Evolutionary conservation across 139 green algal species (phyloP).

Genomic region (Trebouxia sp.): DNA sequence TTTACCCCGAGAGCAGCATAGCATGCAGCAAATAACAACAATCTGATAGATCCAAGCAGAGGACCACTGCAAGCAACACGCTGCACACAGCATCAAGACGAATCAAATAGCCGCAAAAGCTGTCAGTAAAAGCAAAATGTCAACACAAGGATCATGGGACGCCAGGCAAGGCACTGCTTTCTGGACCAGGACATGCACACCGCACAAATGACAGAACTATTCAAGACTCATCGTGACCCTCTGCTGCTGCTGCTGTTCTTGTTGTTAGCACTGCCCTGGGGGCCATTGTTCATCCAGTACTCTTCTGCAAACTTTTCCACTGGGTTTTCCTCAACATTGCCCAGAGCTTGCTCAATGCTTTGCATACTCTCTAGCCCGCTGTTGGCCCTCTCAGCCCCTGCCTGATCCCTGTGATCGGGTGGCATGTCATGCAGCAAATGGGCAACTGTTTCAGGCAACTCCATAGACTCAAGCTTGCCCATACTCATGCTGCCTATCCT

Average conservation of each 20-base stretch:
- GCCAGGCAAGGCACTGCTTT: slow-evolving; percentile 92
- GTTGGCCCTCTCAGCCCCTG: slow-evolving; percentile 24
- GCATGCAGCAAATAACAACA: too few relatives aligned
- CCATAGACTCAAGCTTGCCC: slow-evolving; percentile 55
- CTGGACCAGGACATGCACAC: slow-evolving; percentile 50
- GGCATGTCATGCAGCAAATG: slow-evolving; percentile 44
- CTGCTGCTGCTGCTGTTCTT: background rate
- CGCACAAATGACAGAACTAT: background rate
- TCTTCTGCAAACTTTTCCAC: slow-evolving; percentile 23
- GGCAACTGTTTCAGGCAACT: slow-evolving; percentile 41
- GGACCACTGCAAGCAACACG: too few relatives aligned
- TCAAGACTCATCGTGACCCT: too few relatives aligned
- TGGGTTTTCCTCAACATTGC: slow-evolving; percentile 31
- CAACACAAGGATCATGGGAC: too few relatives aligned
- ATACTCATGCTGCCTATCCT: slow-evolving; percentile 43
- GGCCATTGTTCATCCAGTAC: slow-evolving; percentile 3
- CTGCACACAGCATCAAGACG: too few relatives aligned
- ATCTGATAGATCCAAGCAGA: too few relatives aligned
- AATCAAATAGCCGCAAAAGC: too few relatives aligned
- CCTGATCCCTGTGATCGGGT: slow-evolving; percentile 1
- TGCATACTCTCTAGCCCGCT: slow-evolving; percentile 65
- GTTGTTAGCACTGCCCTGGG: background rate
- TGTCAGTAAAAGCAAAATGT: too few relatives aligned
- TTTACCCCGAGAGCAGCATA: too few relatives aligned
- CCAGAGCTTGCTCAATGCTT: slow-evolving; percentile 64